Conservation (phyloP, 768 basidiomycete species). For the Calocera viscosa region DNA sequence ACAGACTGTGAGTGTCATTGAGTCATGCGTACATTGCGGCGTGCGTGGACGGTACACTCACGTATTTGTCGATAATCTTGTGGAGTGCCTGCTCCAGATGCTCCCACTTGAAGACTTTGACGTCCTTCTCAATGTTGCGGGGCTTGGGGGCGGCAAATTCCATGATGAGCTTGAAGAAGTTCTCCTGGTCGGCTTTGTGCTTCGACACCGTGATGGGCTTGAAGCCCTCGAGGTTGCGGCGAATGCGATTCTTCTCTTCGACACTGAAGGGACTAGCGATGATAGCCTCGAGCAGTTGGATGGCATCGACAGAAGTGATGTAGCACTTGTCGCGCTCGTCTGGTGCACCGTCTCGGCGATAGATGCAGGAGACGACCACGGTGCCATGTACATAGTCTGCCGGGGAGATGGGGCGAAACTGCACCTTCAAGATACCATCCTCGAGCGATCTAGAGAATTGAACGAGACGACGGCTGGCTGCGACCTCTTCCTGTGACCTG, state of each 20-base stretch:
- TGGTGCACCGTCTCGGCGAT: constrained; percentile 46
- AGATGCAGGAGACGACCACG: constrained; percentile 90
- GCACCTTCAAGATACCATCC: constrained; percentile 60
- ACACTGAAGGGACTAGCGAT: constrained; percentile 68
- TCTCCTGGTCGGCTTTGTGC: constrained; percentile 60
- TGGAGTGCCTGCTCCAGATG: constrained; percentile 30
- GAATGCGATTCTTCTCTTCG: constrained; percentile 93
- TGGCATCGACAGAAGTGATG: constrained; percentile 92
- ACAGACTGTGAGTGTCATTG: constrained; percentile 2
- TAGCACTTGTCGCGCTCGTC: constrained; percentile 48
- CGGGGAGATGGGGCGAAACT: constrained; percentile 62
- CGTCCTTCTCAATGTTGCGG: constrained; percentile 92
- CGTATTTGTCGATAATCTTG: constrained; percentile 36
- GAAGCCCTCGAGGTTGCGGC: constrained; percentile 87
- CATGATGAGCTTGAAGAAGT: constrained; percentile 96
- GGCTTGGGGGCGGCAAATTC: constrained; percentile 88
- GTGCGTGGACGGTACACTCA: constrained; percentile 20
- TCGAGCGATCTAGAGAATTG: constrained; percentile 71
- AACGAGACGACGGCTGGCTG: constrained; percentile 66
- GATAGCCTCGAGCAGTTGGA: constrained; percentile 76
- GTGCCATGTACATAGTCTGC: constrained; percentile 60
- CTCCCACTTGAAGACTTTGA: constrained; percentile 43
- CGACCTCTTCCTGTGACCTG: constrained; percentile 47
- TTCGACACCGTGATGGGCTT: constrained; percentile 84
- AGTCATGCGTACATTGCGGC: constrained; percentile 7